These are phyloP conservation scores for Elymus sibiricus DNA, from an alignment of 176 grass and related monocot species.

Conservation along the genomic window DNA sequence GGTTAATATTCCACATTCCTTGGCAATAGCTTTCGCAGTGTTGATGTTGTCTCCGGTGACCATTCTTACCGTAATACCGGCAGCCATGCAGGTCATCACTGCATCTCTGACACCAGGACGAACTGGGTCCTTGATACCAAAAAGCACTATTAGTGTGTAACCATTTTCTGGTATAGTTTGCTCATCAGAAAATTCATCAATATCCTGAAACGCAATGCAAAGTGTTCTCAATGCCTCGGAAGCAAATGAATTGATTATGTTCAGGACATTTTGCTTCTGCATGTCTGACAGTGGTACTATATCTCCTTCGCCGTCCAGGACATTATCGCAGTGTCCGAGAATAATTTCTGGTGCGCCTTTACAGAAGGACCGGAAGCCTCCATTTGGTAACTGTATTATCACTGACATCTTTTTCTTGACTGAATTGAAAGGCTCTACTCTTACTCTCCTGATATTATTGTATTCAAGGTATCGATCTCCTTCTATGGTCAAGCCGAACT, in stretches of 20 bases:
- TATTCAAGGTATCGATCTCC: conserved; percentile 37
- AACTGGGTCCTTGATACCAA: conserved; percentile 92
- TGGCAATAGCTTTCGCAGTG: conserved; percentile 93
- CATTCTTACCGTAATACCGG: conserved; percentile 85
- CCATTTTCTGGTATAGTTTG: conserved; percentile 54
- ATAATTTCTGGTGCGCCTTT: conserved; percentile 94
- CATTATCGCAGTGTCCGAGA: conserved; percentile 53
- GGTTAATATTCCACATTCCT: conserved; percentile 90
- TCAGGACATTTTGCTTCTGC: conserved; percentile 32
- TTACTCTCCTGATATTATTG: conserved; percentile 40
- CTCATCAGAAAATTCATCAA: conserved; percentile 47
- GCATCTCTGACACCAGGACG: conserved; percentile 81
- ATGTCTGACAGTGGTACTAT: conserved; percentile 39
- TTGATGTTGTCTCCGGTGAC: conserved; percentile 91
- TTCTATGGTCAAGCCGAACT: conserved; percentile 71
- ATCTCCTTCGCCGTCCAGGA: conserved; percentile 49
- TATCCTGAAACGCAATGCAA: conserved; percentile 73
- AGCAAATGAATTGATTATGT: conserved; percentile 66
- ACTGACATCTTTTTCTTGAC: conserved; percentile 96
- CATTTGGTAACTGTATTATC: conserved; percentile 55
- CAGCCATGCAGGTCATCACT: conserved; percentile 70
- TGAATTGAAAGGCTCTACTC: conserved; percentile 87
- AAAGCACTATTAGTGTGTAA: conserved; percentile 78
- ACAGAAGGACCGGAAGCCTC: conserved; percentile 59
- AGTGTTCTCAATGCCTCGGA: conserved; percentile 79